phyloP scores from a whole-genome alignment of 108 stramenopile species.

The Skeletonema grethae region DNA sequence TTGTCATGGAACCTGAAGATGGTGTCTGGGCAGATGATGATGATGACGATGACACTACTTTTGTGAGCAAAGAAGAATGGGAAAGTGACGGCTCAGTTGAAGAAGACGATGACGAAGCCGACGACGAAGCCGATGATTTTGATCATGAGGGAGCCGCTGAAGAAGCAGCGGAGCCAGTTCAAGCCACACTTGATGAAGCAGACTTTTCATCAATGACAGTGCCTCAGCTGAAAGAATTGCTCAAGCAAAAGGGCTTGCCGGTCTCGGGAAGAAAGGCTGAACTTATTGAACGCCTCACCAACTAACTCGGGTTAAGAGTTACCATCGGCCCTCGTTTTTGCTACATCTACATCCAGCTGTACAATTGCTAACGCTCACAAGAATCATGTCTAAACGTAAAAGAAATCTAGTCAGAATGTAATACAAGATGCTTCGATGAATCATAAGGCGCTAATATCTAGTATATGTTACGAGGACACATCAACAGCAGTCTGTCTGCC shows the following conservation, averaged over 20 bases:
- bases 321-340: background rate
- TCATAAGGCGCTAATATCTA: no score
- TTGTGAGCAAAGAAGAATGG: constrained; percentile 40
- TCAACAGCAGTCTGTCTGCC: no score
- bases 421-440: no score
- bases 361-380: no score
- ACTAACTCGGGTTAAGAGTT: constrained; percentile 2
- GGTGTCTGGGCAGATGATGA: constrained; percentile 34
- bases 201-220: constrained; percentile 51
- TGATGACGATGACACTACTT: constrained; percentile 17
- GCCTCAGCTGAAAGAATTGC: constrained; percentile 59
- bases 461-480: no score
- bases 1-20: constrained; percentile 25
- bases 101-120: constrained; percentile 6
- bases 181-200: background rate
- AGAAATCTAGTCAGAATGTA: no score
- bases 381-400: no score
- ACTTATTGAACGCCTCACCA: constrained; percentile 57
- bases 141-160: constrained; percentile 20
- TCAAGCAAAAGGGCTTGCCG: constrained; percentile 55
- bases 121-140: constrained; percentile 6
- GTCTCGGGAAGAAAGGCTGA: constrained; percentile 71
- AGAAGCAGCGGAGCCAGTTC: background rate
- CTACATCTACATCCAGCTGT: no score
- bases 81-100: constrained; percentile 24